These are phyloP conservation scores for Colletotrichum sojae DNA, from an alignment of 2,329 filamentous ascomycete species.

Conservation along the genomic window DNA sequence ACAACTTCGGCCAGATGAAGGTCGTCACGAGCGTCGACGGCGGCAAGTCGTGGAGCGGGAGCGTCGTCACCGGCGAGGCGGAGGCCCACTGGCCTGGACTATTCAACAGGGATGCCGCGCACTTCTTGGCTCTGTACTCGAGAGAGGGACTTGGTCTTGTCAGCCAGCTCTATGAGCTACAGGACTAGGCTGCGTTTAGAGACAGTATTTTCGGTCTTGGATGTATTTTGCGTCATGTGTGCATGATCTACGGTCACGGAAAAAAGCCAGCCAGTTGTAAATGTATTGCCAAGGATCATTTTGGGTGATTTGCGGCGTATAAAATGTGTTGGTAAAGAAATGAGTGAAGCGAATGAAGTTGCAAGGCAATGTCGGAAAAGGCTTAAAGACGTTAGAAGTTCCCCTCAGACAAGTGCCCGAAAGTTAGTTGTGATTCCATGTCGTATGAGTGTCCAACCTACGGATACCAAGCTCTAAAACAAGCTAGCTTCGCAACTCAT, in stretches of 20 bases:
- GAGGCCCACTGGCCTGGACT: slow-evolving; percentile 51
- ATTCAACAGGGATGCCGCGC: slow-evolving; percentile 42
- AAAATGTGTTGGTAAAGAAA: too few species aligned
- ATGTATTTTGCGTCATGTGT: not conserved
- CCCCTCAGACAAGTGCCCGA: too few species aligned
- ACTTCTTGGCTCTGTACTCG: slow-evolving; percentile 48
- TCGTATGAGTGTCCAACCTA: too few species aligned
- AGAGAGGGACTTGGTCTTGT: slow-evolving; percentile 46
- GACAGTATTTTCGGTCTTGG: not conserved
- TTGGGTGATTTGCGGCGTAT: too few species aligned
- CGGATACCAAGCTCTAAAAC: too few species aligned
- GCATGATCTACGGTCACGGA: not conserved
- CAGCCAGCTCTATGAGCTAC: slow-evolving; percentile 41
- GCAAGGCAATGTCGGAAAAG: too few species aligned
- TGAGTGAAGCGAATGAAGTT: too few species aligned
- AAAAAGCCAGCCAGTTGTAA: not conserved
- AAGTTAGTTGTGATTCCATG: too few species aligned
- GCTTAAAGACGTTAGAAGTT: too few species aligned
- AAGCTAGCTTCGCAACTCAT: too few species aligned
- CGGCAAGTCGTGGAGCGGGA: slow-evolving; percentile 46
- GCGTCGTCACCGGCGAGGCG: slow-evolving; percentile 45
- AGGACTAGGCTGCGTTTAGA: not conserved
- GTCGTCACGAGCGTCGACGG: slow-evolving; percentile 47
- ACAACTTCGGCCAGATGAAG: slow-evolving; percentile 45
- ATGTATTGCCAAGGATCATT: too few species aligned